Evolutionary conservation across 225 moss, liverwort and hornwort genomes (phyloP).

Genomic region (Physcomitrellopsis africana): DNA sequence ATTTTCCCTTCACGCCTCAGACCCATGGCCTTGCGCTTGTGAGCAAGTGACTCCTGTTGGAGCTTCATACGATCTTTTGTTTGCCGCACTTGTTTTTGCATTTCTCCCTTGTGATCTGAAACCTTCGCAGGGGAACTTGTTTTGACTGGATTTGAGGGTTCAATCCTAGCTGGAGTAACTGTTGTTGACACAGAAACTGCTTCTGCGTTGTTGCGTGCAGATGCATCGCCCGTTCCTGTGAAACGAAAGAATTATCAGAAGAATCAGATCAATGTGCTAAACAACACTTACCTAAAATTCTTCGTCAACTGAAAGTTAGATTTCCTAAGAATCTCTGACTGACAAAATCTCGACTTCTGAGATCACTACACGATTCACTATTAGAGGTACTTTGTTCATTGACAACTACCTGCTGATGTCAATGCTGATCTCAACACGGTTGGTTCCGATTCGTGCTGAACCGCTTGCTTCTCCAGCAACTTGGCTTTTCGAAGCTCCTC

Average conservation of each 20-base stretch:
- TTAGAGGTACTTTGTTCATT: not conserved
- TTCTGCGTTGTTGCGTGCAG: constrained; percentile 36
- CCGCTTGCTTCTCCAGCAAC: constrained; percentile 73
- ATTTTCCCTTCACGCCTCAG: constrained; percentile 91
- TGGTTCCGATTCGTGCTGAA: constrained; percentile 37
- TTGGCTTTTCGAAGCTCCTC: constrained; percentile 89
- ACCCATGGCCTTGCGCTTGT: constrained; percentile 90
- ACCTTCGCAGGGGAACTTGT: constrained; percentile 45
- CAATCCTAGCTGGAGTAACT: constrained; percentile 30
- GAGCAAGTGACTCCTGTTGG: constrained; percentile 94
- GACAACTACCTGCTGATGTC: constrained; percentile 33
- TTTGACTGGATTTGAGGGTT: constrained; percentile 33
- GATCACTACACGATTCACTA: too few species aligned
- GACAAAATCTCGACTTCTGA: too few species aligned
- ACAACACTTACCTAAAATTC: not conserved
- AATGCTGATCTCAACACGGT: constrained; percentile 30
- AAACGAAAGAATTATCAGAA: not conserved
- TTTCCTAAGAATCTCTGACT: too few species aligned
- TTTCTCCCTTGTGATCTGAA: constrained; percentile 78
- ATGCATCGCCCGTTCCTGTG: constrained; percentile 34
- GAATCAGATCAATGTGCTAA: not conserved
- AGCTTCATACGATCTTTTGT: constrained; percentile 98
- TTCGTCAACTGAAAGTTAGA: too few species aligned
- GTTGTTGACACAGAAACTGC: constrained; percentile 28
- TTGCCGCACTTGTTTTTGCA: constrained; percentile 85